Evolutionary conservation across 2,329 filamentous ascomycete species (phyloP).

Genomic region (Aspergillus ustus): DNA sequence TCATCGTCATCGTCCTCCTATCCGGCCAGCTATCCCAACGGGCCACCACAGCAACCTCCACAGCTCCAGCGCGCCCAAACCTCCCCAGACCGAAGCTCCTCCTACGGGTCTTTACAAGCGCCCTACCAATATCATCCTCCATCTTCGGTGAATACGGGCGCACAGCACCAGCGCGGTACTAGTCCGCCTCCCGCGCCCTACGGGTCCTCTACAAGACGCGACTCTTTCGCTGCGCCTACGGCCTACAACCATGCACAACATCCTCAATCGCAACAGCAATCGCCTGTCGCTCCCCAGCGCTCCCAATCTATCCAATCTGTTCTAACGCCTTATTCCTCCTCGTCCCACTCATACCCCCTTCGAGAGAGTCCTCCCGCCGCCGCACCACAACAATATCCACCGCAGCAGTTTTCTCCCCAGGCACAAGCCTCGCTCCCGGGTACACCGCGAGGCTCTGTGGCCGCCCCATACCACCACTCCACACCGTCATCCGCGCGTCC

Average conservation of each 20-base stretch:
- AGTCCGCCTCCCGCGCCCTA: conserved; percentile 40
- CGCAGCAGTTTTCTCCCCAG: conserved; percentile 40
- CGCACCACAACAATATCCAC: conserved; percentile 34
- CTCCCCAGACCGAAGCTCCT: conserved; percentile 48
- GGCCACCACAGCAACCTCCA: conserved; percentile 45
- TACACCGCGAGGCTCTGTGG: conserved; percentile 55
- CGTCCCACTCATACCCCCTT: conserved; percentile 38
- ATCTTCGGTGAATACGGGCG: conserved; percentile 35
- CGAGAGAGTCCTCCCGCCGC: conserved; percentile 42
- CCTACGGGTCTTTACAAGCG: conserved; percentile 45
- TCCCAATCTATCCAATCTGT: conserved; percentile 47
- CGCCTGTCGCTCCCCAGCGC: conserved; percentile 44
- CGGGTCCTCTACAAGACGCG: conserved; percentile 38
- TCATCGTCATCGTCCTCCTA: conserved; percentile 31
- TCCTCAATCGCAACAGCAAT: conserved; percentile 34
- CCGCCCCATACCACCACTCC: conserved; percentile 40
- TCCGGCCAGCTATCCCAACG: conserved; percentile 32
- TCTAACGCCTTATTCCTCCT: conserved; percentile 38
- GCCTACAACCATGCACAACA: conserved; percentile 36
- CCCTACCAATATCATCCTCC: conserved; percentile 46
- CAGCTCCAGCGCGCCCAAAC: conserved; percentile 51
- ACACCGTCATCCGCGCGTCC: conserved; percentile 43
- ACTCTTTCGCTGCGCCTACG: conserved; percentile 37
- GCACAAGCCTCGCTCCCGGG: conserved; percentile 51
- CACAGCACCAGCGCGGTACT: conserved; percentile 37